phyloP scores from a whole-genome alignment of 495 filamentous ascomycete genomes.

The Aspergillus bridgeri region DNA sequence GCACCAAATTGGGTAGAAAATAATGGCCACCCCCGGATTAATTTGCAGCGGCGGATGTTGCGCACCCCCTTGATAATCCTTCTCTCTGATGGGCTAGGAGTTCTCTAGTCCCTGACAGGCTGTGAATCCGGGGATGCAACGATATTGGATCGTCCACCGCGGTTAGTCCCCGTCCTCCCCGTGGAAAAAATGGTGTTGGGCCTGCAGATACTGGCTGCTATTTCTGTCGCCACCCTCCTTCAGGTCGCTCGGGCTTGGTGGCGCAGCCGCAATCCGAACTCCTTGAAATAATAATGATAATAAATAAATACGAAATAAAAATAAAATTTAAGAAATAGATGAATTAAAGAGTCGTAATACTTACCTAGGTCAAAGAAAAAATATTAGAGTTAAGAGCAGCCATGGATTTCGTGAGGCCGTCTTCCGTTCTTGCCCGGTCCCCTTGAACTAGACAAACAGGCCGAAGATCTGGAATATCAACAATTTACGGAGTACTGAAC shows the following conservation, averaged over 20 bases:
- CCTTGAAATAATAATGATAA: neutral
- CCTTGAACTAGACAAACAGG: neutral
- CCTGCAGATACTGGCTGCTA: slow-evolving; percentile 15
- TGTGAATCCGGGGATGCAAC: slow-evolving; percentile 20
- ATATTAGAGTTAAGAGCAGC: slow-evolving; percentile 8
- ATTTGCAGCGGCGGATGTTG: neutral
- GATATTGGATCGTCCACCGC: slow-evolving; percentile 10
- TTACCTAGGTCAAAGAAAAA: slow-evolving; percentile 1
- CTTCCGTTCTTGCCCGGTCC: slow-evolving; percentile 14
- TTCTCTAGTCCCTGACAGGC: slow-evolving; percentile 12
- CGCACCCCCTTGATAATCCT: slow-evolving; percentile 13
- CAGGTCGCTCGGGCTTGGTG: slow-evolving; percentile 16
- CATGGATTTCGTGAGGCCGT: slow-evolving; percentile 8
- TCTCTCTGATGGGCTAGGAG: neutral
- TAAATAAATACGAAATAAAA: neutral
- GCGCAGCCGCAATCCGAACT: slow-evolving; percentile 14
- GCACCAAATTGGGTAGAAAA: neutral
- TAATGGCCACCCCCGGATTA: neutral
- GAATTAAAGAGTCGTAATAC: neutral
- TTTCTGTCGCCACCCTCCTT: slow-evolving; percentile 25
- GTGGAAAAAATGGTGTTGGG: slow-evolving; percentile 10
- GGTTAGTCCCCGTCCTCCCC: slow-evolving; percentile 9
- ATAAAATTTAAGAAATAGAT: neutral
- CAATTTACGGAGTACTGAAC: neutral
- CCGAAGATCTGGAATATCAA: neutral